Base-by-base conservation (phyloP, 306 rosid species). In the Prunus campanulata region DNA sequence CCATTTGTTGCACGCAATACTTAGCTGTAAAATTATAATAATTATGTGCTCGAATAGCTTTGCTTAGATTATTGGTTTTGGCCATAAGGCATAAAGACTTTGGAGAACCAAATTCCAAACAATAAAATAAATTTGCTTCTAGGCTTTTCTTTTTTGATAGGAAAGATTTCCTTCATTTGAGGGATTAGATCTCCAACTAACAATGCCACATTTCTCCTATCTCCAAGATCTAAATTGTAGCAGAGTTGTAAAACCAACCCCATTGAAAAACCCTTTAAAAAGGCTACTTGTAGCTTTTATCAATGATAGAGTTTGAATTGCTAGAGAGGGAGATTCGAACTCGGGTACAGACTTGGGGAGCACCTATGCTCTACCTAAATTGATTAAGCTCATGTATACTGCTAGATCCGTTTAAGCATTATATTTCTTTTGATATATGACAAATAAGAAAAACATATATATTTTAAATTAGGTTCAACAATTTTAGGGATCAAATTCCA, bases 21-120 rank as follows among this genome's bases (percentile, higher is more conserved):
- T 79, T 66, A 65, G 83, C 83, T 79, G 81, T 75, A 83, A 82
- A 73, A 78, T 44, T 70, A 39, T 39, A 22, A 78, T 56, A 12
- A 74, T 27, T 74, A 69, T 62, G 76, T 74, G 79, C 74, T 76
- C 42, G 51, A 22, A 68, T 22, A 2, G 70, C 59, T 25, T 60
- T 54, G 27, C 63, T 59, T 60, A 24, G 24, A 78, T 27, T 72
- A 74, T 71, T n/a, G 4, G 47, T 29, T 14, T 35, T 62, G 30
- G 29, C 22, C 13, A 59, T 0, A 59, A 59, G 42, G 70, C 80
- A 59, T 65, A 62, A 27, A 63, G 51, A 68, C 3, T 76, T 54
- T 47, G 65, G 74, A 80, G 78, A 81, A 62, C 35, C 65, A 60
- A 60, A 25, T 60, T 60, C 64, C 64, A 11, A 25, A 11, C 29